Percentiles rank a stretch among this genome's conserved stretches.
These are phyloP conservation scores for Zygosaccharomyces bisporus DNA, from an alignment of 805 yeast genomes.

Conservation along the genomic window DNA sequence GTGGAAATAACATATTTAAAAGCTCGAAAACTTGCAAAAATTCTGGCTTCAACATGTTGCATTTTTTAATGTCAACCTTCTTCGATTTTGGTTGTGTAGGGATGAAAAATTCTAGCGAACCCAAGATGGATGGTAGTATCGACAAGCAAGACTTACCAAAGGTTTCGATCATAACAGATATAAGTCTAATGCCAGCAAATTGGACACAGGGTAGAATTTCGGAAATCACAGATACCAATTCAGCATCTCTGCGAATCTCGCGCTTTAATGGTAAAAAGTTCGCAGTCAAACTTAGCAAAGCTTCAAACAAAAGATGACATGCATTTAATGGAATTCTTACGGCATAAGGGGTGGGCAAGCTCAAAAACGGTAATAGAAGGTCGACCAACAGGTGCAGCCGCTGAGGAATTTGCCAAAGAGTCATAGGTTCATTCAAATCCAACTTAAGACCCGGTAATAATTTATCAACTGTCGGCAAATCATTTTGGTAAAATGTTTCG, in stretches of 20 bases:
- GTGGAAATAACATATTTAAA: slow-evolving; percentile 18
- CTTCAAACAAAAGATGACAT: slow-evolving; percentile 49
- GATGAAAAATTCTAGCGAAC: slow-evolving; percentile 53
- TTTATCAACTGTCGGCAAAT: slow-evolving; percentile 12
- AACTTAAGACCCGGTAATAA: slow-evolving; percentile 50
- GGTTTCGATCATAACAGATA: slow-evolving; percentile 31
- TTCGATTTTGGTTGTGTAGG: slow-evolving; percentile 48
- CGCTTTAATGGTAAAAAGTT: slow-evolving; percentile 53
- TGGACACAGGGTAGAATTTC: slow-evolving; percentile 46
- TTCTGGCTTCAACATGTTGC: slow-evolving; percentile 22
- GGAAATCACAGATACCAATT: slow-evolving; percentile 43
- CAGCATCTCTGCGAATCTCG: slow-evolving; percentile 53
- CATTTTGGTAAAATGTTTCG: slow-evolving; percentile 17
- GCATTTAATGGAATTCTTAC: slow-evolving; percentile 62
- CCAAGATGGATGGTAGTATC: slow-evolving; percentile 47
- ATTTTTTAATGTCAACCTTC: slow-evolving; percentile 39
- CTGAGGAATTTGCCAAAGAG: slow-evolving; percentile 49
- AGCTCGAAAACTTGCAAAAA: slow-evolving; percentile 25
- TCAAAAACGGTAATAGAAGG: slow-evolving; percentile 44
- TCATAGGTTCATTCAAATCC: slow-evolving; percentile 54
- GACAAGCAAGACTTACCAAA: slow-evolving; percentile 42
- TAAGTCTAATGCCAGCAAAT: slow-evolving; percentile 41
- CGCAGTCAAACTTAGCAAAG: slow-evolving; percentile 51
- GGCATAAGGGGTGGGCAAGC: slow-evolving; percentile 51
- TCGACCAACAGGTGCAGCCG: slow-evolving; percentile 48